Evolutionary conservation across 2,329 filamentous ascomycete genomes (phyloP).

Genomic region (Alternaria sp.): DNA sequence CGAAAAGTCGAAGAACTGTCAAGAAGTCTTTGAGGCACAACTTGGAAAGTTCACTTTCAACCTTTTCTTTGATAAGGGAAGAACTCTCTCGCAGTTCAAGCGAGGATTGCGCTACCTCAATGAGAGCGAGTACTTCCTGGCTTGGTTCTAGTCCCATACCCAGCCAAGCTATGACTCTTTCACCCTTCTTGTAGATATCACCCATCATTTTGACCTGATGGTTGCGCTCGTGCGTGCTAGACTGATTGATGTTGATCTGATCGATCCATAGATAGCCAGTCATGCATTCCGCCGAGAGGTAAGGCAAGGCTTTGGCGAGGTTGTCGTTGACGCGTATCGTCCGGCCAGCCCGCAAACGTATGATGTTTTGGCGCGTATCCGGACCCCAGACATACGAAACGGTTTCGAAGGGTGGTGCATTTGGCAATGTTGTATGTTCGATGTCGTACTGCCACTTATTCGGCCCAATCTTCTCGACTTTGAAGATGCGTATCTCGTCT

Average conservation of each 20-base stretch:
- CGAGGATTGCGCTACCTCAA: neutral
- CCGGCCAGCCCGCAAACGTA: neutral
- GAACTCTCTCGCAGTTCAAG: too few species aligned
- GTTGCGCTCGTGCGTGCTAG: neutral
- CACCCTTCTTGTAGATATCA: neutral
- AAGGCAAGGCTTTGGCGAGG: neutral
- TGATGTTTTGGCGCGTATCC: neutral
- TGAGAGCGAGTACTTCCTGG: neutral
- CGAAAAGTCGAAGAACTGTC: too few species aligned
- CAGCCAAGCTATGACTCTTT: neutral
- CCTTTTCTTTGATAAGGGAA: too few species aligned
- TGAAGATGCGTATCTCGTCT: neutral
- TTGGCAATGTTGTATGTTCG: neutral
- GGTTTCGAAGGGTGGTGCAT: neutral
- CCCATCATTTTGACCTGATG: neutral
- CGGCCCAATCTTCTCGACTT: neutral
- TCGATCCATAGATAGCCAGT: neutral
- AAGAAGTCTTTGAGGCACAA: fast-evolving
- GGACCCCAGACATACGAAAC: neutral
- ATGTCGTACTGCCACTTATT: neutral
- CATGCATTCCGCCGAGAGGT: neutral
- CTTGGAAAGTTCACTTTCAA: too few species aligned
- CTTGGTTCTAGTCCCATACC: fast-evolving
- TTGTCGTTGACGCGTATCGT: neutral
- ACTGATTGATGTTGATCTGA: neutral